Evolutionary conservation across 306 rosid species (phyloP).

Genomic region (Urtica urens): DNA sequence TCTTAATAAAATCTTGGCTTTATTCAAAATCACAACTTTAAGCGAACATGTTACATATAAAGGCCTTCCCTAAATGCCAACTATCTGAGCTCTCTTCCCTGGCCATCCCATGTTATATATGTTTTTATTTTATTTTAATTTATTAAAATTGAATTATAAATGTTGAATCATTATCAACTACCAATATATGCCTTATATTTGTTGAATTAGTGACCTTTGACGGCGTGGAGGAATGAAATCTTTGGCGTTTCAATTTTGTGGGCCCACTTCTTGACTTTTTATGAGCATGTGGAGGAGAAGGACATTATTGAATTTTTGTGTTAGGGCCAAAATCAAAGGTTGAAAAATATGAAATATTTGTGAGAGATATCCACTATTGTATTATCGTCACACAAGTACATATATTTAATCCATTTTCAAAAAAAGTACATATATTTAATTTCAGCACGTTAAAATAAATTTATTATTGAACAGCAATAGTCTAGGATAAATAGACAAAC

Average conservation of each 20-base stretch:
- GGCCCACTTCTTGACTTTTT: conserved; percentile 8
- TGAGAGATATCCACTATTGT: neutral
- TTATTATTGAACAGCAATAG: neutral
- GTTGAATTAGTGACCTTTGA: neutral
- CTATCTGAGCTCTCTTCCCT: neutral
- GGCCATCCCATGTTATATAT: conserved; percentile 12
- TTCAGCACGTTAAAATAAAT: neutral
- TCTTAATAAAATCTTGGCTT: no score
- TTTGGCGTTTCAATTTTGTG: conserved; percentile 13
- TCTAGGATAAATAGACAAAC: neutral
- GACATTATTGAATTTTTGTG: conserved; percentile 6
- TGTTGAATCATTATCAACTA: conserved; percentile 7
- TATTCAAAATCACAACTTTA: no score
- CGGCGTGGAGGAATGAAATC: neutral
- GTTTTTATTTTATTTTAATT: no score
- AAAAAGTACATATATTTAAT: neutral
- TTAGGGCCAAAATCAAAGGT: neutral
- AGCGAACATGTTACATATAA: no score
- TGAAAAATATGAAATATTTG: conserved; percentile 3
- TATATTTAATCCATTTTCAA: neutral
- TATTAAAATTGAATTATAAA: no score
- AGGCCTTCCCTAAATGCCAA: no score
- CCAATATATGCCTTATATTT: neutral
- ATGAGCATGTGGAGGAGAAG: neutral
- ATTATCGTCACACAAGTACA: neutral